phyloP scores from a whole-genome alignment of 495 filamentous ascomycete genomes.

The Thermochaetoides thermophila region DNA sequence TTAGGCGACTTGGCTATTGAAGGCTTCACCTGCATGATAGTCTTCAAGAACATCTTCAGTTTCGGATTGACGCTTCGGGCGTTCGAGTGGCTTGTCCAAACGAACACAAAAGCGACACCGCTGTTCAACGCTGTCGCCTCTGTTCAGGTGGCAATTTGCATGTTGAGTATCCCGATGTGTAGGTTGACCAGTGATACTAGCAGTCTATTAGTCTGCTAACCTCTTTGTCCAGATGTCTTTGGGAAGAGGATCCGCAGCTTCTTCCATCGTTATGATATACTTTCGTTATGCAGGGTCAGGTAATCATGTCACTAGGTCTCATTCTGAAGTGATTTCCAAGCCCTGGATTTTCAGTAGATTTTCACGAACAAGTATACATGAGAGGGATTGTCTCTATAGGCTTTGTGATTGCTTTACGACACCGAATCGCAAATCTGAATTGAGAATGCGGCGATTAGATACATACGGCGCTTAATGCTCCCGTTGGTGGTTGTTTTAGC shows the following conservation, averaged over 20 bases:
- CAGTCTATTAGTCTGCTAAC: neutral
- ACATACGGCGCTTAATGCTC: no score
- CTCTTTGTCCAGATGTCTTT: conserved; percentile 45
- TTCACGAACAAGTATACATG: no score
- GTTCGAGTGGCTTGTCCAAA: conserved; percentile 58
- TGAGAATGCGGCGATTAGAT: no score
- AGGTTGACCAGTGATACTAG: conserved; percentile 7
- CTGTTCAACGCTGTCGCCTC: conserved; percentile 56
- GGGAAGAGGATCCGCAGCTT: conserved; percentile 65
- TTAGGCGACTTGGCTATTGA: conserved; percentile 72
- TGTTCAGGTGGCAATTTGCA: conserved; percentile 61
- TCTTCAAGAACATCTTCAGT: conserved; percentile 87
- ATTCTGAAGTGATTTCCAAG: no score
- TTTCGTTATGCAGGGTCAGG: conserved; percentile 35
- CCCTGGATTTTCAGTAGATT: no score
- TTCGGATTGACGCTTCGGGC: conserved; percentile 73
- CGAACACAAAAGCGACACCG: conserved; percentile 38
- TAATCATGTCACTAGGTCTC: no score
- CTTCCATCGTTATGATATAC: conserved; percentile 54
- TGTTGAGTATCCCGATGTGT: conserved; percentile 64
- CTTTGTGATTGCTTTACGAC: no score
- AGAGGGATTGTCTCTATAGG: no score
- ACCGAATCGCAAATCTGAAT: no score
- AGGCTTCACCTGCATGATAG: conserved; percentile 75
- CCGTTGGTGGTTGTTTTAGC: no score